Percentiles rank a stretch among this genome's conserved stretches.
Evolutionary conservation across 371 early-diverging fungal species (phyloP).

Genomic region (Actinomortierella wolfii): DNA sequence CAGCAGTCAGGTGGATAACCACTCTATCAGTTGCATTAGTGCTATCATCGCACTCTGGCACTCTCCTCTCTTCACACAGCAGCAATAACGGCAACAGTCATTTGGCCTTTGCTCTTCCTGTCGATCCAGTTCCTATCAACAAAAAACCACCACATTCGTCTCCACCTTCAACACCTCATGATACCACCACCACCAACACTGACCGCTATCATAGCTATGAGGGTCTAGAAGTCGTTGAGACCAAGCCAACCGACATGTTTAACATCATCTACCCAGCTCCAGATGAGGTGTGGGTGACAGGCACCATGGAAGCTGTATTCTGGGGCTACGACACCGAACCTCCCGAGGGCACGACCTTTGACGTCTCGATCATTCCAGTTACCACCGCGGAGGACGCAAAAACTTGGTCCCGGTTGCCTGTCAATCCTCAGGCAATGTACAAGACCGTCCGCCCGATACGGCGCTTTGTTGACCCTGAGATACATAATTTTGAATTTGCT

Average conservation of each 20-base stretch:
- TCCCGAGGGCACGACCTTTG: conserved; percentile 20
- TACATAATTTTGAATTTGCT: conserved; percentile 11
- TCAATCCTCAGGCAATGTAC: conserved; percentile 14
- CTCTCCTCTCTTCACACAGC: no score
- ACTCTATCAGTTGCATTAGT: no score
- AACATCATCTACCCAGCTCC: conserved; percentile 21
- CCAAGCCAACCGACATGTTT: conserved; percentile 1
- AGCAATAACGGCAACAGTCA: no score
- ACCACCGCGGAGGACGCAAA: conserved; percentile 6
- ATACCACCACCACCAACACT: no score
- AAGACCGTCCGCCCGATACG: conserved; percentile 24
- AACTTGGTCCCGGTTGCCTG: background rate
- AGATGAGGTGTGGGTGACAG: conserved; percentile 25
- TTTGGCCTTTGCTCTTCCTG: no score
- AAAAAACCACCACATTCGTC: no score
- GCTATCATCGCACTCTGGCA: no score
- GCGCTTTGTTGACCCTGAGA: conserved; percentile 10
- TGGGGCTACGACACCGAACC: conserved; percentile 13
- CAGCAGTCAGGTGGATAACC: no score
- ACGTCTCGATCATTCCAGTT: conserved; percentile 20
- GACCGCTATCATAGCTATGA: no score
- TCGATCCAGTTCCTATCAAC: no score
- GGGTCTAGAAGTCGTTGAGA: no score
- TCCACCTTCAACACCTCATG: no score
- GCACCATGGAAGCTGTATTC: conserved; percentile 7